Conservation (phyloP, 1,284 basidiomycete species). For the Austroboletus niveus region DNA sequence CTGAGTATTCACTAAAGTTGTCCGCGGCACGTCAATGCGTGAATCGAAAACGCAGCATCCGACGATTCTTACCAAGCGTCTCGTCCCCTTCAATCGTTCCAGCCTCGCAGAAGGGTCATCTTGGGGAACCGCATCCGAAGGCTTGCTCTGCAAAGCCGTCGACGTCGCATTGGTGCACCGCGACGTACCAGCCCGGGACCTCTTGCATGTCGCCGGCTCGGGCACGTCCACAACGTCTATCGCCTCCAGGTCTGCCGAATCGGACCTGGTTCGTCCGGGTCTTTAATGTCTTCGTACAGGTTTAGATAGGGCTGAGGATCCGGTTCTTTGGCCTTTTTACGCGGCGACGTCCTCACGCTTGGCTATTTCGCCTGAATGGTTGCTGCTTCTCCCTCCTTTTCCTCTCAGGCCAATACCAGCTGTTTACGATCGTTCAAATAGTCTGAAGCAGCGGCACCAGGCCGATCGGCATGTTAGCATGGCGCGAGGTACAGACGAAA, state of each 20-base stretch:
- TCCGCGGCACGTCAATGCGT: not conserved
- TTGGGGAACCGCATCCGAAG: not conserved
- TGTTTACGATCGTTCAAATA: constrained; percentile 18
- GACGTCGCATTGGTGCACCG: not conserved
- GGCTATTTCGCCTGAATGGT: constrained; percentile 23
- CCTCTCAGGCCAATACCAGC: constrained; percentile 29
- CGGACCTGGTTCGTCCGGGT: constrained; percentile 22
- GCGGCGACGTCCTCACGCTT: constrained; percentile 5
- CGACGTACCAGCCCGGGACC: constrained; percentile 13
- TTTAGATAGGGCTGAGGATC: constrained; percentile 7
- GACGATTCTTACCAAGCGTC: constrained; percentile 15
- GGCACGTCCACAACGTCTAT: constrained; percentile 4
- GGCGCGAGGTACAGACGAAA: not conserved
- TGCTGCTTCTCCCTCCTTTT: constrained; percentile 14
- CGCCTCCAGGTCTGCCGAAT: constrained; percentile 17
- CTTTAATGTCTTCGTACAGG: constrained; percentile 33
- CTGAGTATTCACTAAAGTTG: not conserved
- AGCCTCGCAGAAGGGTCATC: constrained; percentile 17
- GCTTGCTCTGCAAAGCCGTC: not conserved
- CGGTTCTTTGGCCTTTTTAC: constrained; percentile 26
- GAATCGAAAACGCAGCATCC: not conserved
- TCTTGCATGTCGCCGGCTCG: constrained; percentile 6
- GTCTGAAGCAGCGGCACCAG: constrained; percentile 23
- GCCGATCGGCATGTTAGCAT: constrained; percentile 18
- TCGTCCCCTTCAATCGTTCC: constrained; percentile 18